Percentiles rank a stretch among this genome's conserved stretches.
These are phyloP conservation scores for Pythium dissimile DNA, from an alignment of 352 stramenopile genomes.

Conservation along the genomic window DNA sequence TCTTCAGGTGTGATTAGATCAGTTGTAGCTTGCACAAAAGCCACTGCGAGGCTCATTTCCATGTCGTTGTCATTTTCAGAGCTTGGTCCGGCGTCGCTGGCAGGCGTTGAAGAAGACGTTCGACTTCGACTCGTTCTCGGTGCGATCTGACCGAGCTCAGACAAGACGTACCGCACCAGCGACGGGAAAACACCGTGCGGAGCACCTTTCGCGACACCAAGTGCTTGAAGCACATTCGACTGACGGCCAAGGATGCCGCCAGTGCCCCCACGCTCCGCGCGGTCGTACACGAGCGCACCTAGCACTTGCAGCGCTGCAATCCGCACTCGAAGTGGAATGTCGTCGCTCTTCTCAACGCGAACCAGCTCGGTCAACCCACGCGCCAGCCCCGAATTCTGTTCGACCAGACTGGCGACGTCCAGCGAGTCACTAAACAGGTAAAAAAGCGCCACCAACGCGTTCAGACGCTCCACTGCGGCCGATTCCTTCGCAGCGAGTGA, in stretches of 20 bases:
- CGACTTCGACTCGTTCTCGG: background rate
- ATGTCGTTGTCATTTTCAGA: slow-evolving; percentile 68
- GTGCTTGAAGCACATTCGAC: slow-evolving; percentile 69
- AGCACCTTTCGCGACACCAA: slow-evolving; percentile 76
- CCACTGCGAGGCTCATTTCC: slow-evolving; percentile 86
- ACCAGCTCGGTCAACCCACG: slow-evolving; percentile 70
- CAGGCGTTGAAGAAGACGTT: background rate
- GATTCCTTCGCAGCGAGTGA: slow-evolving; percentile 32
- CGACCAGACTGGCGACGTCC: slow-evolving; percentile 77
- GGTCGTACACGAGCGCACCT: slow-evolving; percentile 77
- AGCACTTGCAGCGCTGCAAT: slow-evolving; percentile 68
- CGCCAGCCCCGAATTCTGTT: slow-evolving; percentile 73
- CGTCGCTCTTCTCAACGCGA: slow-evolving; percentile 63
- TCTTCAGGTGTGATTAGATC: slow-evolving; percentile 66
- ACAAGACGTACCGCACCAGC: slow-evolving; percentile 76
- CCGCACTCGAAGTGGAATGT: slow-evolving; percentile 53
- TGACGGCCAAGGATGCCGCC: slow-evolving; percentile 74
- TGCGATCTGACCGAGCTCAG: slow-evolving; percentile 47
- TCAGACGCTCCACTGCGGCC: slow-evolving; percentile 60
- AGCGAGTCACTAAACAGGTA: slow-evolving; percentile 69
- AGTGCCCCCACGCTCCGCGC: slow-evolving; percentile 50
- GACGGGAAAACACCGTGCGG: slow-evolving; percentile 80
- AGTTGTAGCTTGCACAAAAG: slow-evolving; percentile 85
- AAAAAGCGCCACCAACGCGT: slow-evolving; percentile 71
- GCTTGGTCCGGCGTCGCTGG: background rate